These are phyloP conservation scores for Nakataea oryzae DNA, from an alignment of 2,329 filamentous ascomycete genomes.

Conservation along the genomic window DNA sequence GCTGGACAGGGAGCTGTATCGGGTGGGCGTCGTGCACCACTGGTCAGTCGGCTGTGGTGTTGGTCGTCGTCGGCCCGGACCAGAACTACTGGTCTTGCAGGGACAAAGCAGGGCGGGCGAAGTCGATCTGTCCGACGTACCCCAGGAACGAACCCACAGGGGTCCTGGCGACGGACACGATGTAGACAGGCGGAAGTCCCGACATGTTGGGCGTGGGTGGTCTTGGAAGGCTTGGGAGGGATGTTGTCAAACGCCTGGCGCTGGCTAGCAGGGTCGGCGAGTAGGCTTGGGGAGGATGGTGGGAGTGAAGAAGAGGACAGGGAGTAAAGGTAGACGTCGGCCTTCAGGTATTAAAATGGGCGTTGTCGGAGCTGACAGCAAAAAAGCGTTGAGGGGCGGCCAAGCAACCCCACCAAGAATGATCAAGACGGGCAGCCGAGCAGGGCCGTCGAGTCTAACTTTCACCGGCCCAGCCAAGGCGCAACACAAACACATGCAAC, in stretches of 20 bases:
- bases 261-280: neutral
- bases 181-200: constrained; percentile 81
- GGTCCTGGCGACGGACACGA: constrained; percentile 84
- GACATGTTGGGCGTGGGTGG: constrained; percentile 49
- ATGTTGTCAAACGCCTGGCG: neutral
- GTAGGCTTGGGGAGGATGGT: neutral
- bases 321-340: neutral
- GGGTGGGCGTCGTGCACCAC: neutral
- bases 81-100: neutral
- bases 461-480: neutral
- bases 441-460: neutral
- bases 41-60: neutral
- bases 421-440: neutral
- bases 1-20: constrained; percentile 69
- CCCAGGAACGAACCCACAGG: constrained; percentile 92
- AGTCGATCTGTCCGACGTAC: constrained; percentile 35
- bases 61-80: neutral
- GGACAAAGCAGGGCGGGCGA: neutral
- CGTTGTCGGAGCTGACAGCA: neutral
- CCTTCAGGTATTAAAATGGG: neutral
- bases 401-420: neutral
- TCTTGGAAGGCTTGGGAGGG: neutral
- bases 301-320: neutral
- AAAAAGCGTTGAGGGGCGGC: neutral
- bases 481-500: neutral